phyloP scores from a whole-genome alignment of 163 green algal genomes.

The Scenedesmus sp. region DNA sequence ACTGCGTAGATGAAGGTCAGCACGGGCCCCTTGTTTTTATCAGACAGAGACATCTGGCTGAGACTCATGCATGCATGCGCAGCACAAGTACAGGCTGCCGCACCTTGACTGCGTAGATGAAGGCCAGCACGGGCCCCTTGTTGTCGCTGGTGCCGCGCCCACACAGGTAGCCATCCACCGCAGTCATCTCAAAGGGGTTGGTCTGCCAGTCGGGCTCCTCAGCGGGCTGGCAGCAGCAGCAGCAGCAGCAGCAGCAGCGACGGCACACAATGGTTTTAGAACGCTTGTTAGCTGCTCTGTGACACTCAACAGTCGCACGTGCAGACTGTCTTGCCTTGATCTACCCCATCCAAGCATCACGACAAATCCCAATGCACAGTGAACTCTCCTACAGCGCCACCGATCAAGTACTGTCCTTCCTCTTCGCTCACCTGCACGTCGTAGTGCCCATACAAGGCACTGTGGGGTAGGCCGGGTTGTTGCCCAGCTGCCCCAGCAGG shows the following conservation, averaged over 20 bases:
- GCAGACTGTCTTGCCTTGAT: too few species aligned
- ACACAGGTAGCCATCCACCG: conserved; percentile 91
- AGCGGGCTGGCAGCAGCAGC: conserved; percentile 51
- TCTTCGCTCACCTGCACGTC: conserved; percentile 57
- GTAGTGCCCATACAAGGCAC: conserved; percentile 92
- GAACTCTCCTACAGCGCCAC: too few species aligned
- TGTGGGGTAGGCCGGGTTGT: conserved; percentile 76
- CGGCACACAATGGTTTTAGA: neutral
- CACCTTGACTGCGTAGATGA: conserved; percentile 93
- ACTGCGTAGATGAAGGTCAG: conserved; percentile 93
- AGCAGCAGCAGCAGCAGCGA: neutral
- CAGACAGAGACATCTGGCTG: too few species aligned
- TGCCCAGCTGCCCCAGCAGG: conserved; percentile 64
- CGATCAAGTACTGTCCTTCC: too few species aligned
- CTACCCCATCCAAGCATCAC: too few species aligned
- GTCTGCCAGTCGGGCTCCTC: conserved; percentile 88
- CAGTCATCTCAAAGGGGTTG: conserved; percentile 88
- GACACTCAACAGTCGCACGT: neutral
- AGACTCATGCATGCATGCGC: too few species aligned
- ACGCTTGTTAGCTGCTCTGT: neutral
- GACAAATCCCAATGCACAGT: too few species aligned
- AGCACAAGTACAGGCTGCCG: neutral
- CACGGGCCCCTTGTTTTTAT: conserved; percentile 89
- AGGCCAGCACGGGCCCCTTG: conserved; percentile 92
- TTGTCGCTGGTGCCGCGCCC: conserved; percentile 91